Evolutionary conservation across 768 basidiomycete species (phyloP), one percentile per base, ranked within the genome.

Genomic region (Lactarius akahatsu): DNA sequence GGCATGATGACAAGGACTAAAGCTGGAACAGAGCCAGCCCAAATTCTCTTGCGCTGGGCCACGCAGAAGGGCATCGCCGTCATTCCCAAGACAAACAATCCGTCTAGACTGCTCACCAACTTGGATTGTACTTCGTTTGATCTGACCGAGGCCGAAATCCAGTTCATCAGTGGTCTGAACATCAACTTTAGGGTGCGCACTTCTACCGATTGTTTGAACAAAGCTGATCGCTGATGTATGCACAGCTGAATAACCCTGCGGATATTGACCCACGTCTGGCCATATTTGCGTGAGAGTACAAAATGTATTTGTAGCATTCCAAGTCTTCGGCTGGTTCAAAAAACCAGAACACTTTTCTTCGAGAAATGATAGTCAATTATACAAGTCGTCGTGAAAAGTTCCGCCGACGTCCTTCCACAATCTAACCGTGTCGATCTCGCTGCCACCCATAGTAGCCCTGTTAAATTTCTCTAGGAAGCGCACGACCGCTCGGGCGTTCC

Each of bases 201-300:
- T 32, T 63, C 34, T 60, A 58, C 63, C 59, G 36, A 13, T 61
- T 34, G 63, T 32, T 9, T 16, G n/a, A 11, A 38, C 26, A 38
- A 38, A 20, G 1, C 54, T 20, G 56, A 54, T 30, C 71, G 65
- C 73, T 61, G 65, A 64, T 9, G 36, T 32, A 56, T 62, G 36
- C 50, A 20, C 67, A 90, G 89, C 72, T 90, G 73, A 91, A 91
- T 76, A 78, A 92, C 75, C 91, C 91, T 9, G 82, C 75, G 43
- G 84, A 84, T 26, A 87, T 91, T 47, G 87, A 91, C 70, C 78
- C 83, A 62, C 81, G 38, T 40, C 2, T 40, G 38, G 38, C 38
- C 38, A 40, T 40, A 11, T 40, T 40, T 16, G 38, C 38, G 15
- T 40, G 15, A 40, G 38, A 40, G 38, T n/a, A 9, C 43, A 45